A percentile compares a stretch with the other conserved stretches of the same genome.
Conservation (phyloP, 2,329 filamentous ascomycete genomes). For the Paracamarosporium sp. region DNA sequence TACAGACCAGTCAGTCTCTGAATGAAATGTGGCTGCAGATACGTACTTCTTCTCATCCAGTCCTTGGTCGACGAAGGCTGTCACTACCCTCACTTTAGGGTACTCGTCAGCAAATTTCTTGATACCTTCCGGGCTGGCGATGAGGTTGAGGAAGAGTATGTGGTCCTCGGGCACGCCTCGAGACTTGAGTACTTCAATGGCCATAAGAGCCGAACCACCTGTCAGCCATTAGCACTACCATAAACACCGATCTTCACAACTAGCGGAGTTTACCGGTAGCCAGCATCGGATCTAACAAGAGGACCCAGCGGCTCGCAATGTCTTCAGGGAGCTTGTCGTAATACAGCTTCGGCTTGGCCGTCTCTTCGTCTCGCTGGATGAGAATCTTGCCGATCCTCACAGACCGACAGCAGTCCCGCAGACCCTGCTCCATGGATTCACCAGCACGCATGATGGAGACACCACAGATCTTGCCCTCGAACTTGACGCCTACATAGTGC, state of each 20-base stretch:
- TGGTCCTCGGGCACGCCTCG: constrained; percentile 93
- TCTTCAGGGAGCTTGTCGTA: constrained; percentile 98
- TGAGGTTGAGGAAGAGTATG: constrained; percentile 95
- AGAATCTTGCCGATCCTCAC: constrained; percentile 98
- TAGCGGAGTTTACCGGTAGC: constrained; percentile 74
- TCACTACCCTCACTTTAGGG: constrained; percentile 88
- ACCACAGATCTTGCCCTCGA: constrained; percentile 97
- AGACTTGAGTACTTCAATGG: constrained; percentile 88
- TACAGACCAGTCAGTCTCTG: constrained; percentile 49
- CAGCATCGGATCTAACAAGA: constrained; percentile 98
- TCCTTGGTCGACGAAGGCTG: constrained; percentile 95
- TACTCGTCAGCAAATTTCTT: constrained; percentile 88
- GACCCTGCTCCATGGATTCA: constrained; percentile 97
- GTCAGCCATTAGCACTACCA: constrained; percentile 14
- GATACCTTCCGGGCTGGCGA: constrained; percentile 94
- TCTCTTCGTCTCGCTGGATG: constrained; percentile 97
- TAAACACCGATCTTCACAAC: background rate
- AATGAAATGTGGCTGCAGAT: background rate
- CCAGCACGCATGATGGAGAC: constrained; percentile 98
- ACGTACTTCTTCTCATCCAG: constrained; percentile 95
- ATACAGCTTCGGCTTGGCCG: constrained; percentile 87
- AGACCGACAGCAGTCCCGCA: constrained; percentile 96
- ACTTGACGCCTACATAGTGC: constrained; percentile 88
- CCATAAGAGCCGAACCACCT: constrained; percentile 97
- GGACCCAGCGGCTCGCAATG: constrained; percentile 89